A percentile compares a stretch with the other conserved stretches of the same genome.
Evolutionary conservation across 2,329 filamentous ascomycete genomes (phyloP).

Genomic region (Paecilomyces dactylethromorphus): DNA sequence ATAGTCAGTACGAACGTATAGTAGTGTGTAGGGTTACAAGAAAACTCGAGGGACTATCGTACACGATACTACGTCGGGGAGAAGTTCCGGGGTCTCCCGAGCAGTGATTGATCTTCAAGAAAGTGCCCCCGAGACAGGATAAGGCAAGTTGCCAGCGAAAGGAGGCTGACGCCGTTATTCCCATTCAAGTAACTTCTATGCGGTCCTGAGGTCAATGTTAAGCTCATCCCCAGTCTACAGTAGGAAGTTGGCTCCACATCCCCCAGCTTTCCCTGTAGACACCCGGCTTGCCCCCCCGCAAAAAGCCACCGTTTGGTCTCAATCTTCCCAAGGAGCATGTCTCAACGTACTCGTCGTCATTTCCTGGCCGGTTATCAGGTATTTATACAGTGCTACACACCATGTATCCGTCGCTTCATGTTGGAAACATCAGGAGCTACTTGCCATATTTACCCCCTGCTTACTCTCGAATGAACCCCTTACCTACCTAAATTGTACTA

Average conservation of each 20-base stretch:
- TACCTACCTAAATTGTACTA: neutral
- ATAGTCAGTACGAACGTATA: neutral
- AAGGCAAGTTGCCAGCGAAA: neutral
- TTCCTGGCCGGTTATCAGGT: neutral
- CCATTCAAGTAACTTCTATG: neutral
- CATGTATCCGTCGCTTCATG: neutral
- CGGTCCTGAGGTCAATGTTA: neutral
- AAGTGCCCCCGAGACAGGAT: neutral
- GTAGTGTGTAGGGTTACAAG: neutral
- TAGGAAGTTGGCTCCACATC: neutral
- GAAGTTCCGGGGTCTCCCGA: neutral
- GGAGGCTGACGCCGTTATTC: neutral
- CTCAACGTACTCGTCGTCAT: neutral
- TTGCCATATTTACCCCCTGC: neutral
- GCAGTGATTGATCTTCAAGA: neutral
- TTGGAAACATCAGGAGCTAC: neutral
- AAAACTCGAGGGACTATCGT: neutral
- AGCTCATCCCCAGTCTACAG: neutral
- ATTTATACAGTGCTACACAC: neutral
- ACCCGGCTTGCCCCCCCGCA: neutral
- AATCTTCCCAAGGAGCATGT: neutral
- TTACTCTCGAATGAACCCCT: neutral
- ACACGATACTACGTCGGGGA: neutral
- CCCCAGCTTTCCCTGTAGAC: neutral
- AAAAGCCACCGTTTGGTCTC: neutral